Conservation (phyloP, 352 stramenopile genomes). For the Globisporangium nagaii region DNA sequence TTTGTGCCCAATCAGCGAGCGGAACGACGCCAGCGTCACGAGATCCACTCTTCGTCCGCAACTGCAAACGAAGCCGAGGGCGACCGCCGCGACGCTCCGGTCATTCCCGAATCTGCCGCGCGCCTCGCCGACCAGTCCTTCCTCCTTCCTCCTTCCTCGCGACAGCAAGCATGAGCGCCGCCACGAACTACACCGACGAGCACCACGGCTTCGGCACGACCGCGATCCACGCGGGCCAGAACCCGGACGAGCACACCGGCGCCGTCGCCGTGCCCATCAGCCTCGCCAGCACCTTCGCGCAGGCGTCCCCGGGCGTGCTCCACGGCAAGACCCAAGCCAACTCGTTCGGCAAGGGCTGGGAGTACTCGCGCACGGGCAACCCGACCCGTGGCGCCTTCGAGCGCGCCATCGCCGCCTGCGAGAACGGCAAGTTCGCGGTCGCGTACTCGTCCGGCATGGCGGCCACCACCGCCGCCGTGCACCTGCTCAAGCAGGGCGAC, state of each 20-base stretch:
- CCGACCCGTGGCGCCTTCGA: constrained; percentile 95
- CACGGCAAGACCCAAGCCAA: constrained; percentile 68
- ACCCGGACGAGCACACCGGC: constrained; percentile 66
- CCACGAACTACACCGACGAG: constrained; percentile 61
- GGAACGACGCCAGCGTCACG: too few species aligned
- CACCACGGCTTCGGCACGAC: constrained; percentile 80
- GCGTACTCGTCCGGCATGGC: constrained; percentile 89
- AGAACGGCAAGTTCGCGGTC: constrained; percentile 88
- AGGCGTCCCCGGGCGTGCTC: constrained; percentile 70
- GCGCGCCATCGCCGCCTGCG: constrained; percentile 86
- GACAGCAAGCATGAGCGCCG: constrained; percentile 32
- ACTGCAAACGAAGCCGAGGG: neutral
- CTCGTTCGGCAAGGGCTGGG: constrained; percentile 94
- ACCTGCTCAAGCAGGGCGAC: constrained; percentile 90
- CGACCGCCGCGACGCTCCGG: neutral
- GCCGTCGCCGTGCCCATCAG: constrained; percentile 89
- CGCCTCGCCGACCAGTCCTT: neutral
- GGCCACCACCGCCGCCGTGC: constrained; percentile 82
- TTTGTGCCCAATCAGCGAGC: neutral
- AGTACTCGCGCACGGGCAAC: constrained; percentile 94
- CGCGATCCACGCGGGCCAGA: constrained; percentile 81
- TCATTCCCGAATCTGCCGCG: constrained; percentile 12
- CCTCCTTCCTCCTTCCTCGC: neutral
- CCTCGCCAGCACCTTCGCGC: constrained; percentile 89
- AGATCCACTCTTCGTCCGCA: neutral